phyloP scores from a whole-genome alignment of 768 basidiomycete genomes.

The Boletus sensibilis region DNA sequence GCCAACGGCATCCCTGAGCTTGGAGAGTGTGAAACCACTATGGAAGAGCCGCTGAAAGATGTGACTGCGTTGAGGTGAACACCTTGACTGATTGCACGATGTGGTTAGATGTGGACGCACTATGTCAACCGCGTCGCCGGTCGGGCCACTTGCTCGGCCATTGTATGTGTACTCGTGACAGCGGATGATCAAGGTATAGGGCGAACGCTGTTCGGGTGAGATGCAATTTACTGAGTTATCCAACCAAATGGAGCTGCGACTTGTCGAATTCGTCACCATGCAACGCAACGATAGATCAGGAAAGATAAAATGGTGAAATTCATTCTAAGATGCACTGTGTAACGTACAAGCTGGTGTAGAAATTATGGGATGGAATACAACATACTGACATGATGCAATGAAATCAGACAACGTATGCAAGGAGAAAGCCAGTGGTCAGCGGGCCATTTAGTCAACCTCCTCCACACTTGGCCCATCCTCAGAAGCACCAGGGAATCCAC shows the following conservation, averaged over 20 bases:
- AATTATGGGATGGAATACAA: conserved; percentile 33
- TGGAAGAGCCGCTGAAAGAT: conserved; percentile 49
- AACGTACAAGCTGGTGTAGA: conserved; percentile 29
- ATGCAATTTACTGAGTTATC: neutral
- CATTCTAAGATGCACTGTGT: conserved; percentile 32
- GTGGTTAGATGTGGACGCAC: conserved; percentile 18
- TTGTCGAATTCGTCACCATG: neutral
- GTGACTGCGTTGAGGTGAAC: conserved; percentile 30
- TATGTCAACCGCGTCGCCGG: conserved; percentile 23
- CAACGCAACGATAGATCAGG: neutral
- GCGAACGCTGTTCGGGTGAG: neutral
- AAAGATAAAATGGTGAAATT: conserved; percentile 8
- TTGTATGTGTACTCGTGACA: conserved; percentile 3
- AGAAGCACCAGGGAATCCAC: conserved; percentile 64
- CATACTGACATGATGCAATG: conserved; percentile 33
- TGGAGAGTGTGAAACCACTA: conserved; percentile 54
- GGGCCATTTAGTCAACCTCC: conserved; percentile 71
- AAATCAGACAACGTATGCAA: conserved; percentile 25
- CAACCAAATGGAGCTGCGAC: neutral
- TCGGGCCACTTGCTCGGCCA: conserved; percentile 28
- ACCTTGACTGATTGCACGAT: neutral
- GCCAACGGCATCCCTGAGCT: conserved; percentile 65
- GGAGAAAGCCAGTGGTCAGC: conserved; percentile 13
- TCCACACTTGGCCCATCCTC: conserved; percentile 90
- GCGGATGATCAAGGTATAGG: neutral